phyloP scores from a whole-genome alignment of 2,329 filamentous ascomycete genomes.

The Fusarium scirpi region DNA sequence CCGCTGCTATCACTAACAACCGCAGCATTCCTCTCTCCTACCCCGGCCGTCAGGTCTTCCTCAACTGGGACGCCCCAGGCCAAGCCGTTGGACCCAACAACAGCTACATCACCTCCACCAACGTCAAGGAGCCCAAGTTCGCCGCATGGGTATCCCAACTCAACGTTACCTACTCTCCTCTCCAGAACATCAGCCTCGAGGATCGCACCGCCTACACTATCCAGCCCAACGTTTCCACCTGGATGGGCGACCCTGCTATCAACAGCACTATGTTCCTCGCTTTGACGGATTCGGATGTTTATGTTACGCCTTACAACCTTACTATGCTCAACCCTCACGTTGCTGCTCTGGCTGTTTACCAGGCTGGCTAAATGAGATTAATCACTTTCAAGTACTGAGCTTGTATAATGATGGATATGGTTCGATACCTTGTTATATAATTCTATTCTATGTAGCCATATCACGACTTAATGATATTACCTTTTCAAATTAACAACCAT shows the following conservation, averaged over 20 bases:
- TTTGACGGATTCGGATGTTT: slow-evolving; percentile 75
- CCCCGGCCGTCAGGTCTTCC: slow-evolving; percentile 76
- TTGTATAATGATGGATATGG: neutral
- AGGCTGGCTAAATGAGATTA: slow-evolving; percentile 70
- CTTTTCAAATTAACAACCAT: fast-evolving
- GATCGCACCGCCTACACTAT: slow-evolving; percentile 72
- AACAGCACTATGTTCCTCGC: slow-evolving; percentile 86
- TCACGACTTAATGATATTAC: neutral
- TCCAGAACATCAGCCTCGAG: slow-evolving; percentile 62
- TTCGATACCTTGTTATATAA: neutral
- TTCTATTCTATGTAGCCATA: neutral
- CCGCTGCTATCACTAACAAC: slow-evolving; percentile 75
- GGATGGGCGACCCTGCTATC: slow-evolving; percentile 73
- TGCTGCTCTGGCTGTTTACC: slow-evolving; percentile 79
- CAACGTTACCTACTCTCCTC: slow-evolving; percentile 76
- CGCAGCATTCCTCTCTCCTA: slow-evolving; percentile 78
- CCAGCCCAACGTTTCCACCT: slow-evolving; percentile 78
- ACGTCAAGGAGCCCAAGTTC: slow-evolving; percentile 70
- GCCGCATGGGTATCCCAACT: slow-evolving; percentile 84
- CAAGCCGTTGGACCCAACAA: slow-evolving; percentile 81
- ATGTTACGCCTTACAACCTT: slow-evolving; percentile 82
- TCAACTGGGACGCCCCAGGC: slow-evolving; percentile 80
- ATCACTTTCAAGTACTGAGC: too few species aligned
- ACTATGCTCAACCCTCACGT: slow-evolving; percentile 81
- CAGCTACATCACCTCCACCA: slow-evolving; percentile 77